Evolutionary conservation across 2,329 filamentous ascomycete species (phyloP), one percentile per base, ranked within the genome.

Genomic region (Emydomyces testavorans): DNA sequence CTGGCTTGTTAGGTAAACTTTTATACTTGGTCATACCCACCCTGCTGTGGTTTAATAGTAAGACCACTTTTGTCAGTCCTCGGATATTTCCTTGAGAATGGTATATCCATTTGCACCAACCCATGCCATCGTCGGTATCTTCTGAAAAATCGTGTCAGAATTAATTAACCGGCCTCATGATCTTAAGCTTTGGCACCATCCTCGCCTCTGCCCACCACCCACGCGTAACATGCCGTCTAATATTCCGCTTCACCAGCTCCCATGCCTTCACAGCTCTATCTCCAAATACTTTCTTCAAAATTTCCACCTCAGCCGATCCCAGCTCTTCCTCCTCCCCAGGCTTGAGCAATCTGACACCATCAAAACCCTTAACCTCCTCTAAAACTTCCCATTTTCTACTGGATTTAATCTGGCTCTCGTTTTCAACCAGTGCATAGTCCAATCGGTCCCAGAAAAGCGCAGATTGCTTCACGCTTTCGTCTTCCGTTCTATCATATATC

Each of bases 401-500:
- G 56, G 52, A 45, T 58, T 51, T 26, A 40, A 43, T 32, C 7
- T 46, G 52, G 4, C 48, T 54, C n/a, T 61, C 58, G 6, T 59
- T 53, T 60, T 81, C 78, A 0, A 74, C 67, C 20, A 81, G 61
- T 2, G 72, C 72, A 53, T 78, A 81, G 54, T 80, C 75, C 50
- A 81, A 78, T 4, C 65, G 60, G 1, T 66, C 60, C 78, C 78
- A 82, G 58, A 81, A 82, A 2, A 57, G 50, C 0, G 71, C 67
- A 16, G 73, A 66, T 1, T 72, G 63, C 28, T 78, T 69, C 2
- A 57, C 53, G 2, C 61, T 54, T 23, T 71, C 64, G 39, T 77
- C 66, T 55, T 76, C 76, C 0, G 77, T 77, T 57, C 80, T 82
- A 58, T 80, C 77, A 58, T 81, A 81, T 1, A 63, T 56, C 76